Percentiles rank a stretch among this genome's conserved stretches.
phyloP scores from a whole-genome alignment of 139 green algal species.

The Limnomonas spitsbergensis region DNA sequence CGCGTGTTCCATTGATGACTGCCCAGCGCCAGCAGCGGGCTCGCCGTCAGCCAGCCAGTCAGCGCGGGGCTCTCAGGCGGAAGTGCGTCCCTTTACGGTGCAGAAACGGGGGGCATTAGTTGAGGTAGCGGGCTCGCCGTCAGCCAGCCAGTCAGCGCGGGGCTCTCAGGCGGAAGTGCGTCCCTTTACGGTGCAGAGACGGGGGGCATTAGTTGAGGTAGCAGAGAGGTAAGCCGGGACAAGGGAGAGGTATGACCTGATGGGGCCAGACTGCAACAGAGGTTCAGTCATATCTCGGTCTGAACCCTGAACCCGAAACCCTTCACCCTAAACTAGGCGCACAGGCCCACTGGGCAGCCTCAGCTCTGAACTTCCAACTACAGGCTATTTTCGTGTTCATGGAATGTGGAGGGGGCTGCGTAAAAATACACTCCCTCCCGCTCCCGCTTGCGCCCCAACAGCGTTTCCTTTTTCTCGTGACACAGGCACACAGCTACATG shows the following conservation, averaged over 20 bases:
- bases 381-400: too few species aligned
- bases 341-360: too few species aligned
- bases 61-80: slow-evolving; percentile 24
- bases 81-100: slow-evolving; percentile 22
- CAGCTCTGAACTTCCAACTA: too few species aligned
- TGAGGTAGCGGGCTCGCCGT: slow-evolving; percentile 36
- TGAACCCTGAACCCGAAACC: too few species aligned
- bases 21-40: slow-evolving; percentile 56
- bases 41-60: slow-evolving; percentile 23
- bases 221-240: not conserved
- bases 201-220: not conserved
- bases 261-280: not conserved
- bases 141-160: slow-evolving; percentile 27
- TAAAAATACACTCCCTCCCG: not conserved
- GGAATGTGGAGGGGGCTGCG: too few species aligned
- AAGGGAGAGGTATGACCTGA: not conserved
- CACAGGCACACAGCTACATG: too few species aligned
- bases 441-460: too few species aligned
- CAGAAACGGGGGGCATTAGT: not conserved
- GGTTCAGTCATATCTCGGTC: too few species aligned
- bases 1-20: slow-evolving; percentile 65
- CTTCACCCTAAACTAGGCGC: too few species aligned
- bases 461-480: too few species aligned
- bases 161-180: slow-evolving; percentile 27
- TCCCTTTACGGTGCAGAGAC: not conserved